Conservation (phyloP, 495 filamentous ascomycete genomes). For the Talaromyces wortmannii region DNA sequence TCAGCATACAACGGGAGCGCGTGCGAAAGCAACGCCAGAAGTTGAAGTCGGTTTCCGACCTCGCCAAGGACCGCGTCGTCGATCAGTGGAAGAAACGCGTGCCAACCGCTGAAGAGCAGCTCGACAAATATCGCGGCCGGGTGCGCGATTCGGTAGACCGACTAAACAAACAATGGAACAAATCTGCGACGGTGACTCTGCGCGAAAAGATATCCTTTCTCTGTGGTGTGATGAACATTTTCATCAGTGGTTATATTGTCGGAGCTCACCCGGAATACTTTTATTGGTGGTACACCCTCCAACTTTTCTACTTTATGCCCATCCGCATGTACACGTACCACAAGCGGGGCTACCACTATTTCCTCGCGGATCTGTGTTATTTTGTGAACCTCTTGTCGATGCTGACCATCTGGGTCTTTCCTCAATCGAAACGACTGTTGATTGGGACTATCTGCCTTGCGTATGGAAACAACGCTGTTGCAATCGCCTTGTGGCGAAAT, state of each 20-base stretch:
- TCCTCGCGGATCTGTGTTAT: slow-evolving; percentile 94
- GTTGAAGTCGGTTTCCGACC: slow-evolving; percentile 49
- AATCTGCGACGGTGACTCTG: slow-evolving; percentile 76
- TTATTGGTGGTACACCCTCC: slow-evolving; percentile 84
- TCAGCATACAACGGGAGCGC: slow-evolving; percentile 76
- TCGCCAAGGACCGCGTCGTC: slow-evolving; percentile 66
- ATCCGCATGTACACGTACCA: slow-evolving; percentile 89
- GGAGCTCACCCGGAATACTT: slow-evolving; percentile 81
- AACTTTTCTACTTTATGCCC: slow-evolving; percentile 92
- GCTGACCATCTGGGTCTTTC: slow-evolving; percentile 85
- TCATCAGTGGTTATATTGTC: slow-evolving; percentile 90
- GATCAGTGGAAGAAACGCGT: slow-evolving; percentile 80
- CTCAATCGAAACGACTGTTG: slow-evolving; percentile 82
- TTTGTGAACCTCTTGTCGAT: slow-evolving; percentile 88
- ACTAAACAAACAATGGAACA: slow-evolving; percentile 77
- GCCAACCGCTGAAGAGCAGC: slow-evolving; percentile 82
- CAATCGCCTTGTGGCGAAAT: slow-evolving; percentile 99
- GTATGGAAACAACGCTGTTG: slow-evolving; percentile 92
- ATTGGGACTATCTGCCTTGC: slow-evolving; percentile 90
- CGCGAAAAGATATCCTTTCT: slow-evolving; percentile 97
- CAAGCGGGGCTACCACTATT: slow-evolving; percentile 89
- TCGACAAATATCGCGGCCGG: slow-evolving; percentile 80
- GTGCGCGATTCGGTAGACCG: slow-evolving; percentile 87
- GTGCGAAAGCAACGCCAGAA: slow-evolving; percentile 77
- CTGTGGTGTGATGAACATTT: slow-evolving; percentile 90